Evolutionary conservation across 768 basidiomycete species (phyloP).

Genomic region (Amanita rimosa): DNA sequence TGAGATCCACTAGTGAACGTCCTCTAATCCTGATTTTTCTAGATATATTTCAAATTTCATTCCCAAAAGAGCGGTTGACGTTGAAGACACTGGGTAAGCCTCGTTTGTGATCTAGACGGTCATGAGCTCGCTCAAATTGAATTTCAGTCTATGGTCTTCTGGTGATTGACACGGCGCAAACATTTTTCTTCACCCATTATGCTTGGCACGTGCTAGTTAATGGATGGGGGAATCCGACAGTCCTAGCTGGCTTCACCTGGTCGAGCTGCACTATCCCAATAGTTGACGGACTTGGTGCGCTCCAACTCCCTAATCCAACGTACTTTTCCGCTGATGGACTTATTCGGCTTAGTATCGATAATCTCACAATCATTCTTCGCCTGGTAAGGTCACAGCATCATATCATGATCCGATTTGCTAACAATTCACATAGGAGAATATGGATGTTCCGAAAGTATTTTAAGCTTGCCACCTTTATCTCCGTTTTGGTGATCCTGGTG

Average conservation of each 20-base stretch:
- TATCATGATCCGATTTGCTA: neutral
- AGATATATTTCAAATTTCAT: constrained; percentile 4
- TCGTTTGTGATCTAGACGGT: no score
- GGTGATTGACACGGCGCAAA: constrained; percentile 2
- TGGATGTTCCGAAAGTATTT: constrained; percentile 3
- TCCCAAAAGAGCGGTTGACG: constrained; percentile 5
- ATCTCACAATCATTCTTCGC: constrained; percentile 4
- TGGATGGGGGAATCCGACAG: neutral
- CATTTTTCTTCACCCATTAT: constrained; percentile 3
- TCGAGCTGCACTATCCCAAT: constrained; percentile 3
- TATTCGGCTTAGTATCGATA: neutral
- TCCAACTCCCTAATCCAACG: neutral
- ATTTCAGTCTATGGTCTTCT: neutral
- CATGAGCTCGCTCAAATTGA: neutral
- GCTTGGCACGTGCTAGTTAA: neutral
- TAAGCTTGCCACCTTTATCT: neutral
- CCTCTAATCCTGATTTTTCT: neutral
- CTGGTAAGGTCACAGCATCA: neutral
- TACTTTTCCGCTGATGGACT: neutral
- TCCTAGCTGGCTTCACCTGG: constrained; percentile 1
- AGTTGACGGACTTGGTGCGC: neutral
- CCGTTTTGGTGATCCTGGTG: neutral
- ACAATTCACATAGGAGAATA: neutral
- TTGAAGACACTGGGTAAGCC: neutral
- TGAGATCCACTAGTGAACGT: neutral